phyloP scores from a whole-genome alignment of 306 rosid genomes.

The Begonia masoniana region DNA sequence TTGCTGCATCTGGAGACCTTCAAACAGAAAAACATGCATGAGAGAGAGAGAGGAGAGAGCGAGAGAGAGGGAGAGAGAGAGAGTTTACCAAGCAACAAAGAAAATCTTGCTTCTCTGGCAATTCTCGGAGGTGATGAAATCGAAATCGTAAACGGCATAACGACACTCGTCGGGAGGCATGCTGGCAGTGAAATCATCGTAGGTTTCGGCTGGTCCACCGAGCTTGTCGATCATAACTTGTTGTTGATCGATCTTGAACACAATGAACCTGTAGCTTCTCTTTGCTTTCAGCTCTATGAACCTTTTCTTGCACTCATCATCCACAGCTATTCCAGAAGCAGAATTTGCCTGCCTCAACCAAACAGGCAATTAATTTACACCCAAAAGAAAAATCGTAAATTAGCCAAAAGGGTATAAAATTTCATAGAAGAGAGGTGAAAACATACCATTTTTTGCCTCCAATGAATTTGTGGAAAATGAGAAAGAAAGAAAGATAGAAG shows the following conservation, averaged over 20 bases:
- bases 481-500: constrained; percentile 12
- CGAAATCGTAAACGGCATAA: constrained; percentile 69
- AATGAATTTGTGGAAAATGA: constrained; percentile 12
- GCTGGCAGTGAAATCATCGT: constrained; percentile 52
- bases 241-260: constrained; percentile 57
- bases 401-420: too few relatives aligned
- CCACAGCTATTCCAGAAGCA: constrained; percentile 83
- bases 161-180: constrained; percentile 80
- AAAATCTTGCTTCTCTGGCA: constrained; percentile 93
- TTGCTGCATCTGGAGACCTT: too few relatives aligned
- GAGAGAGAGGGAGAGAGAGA: too few relatives aligned
- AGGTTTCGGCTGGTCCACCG: constrained; percentile 37
- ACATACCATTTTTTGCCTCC: not conserved
- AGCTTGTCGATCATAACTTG: constrained; percentile 55
- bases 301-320: constrained; percentile 69
- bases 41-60: too few relatives aligned
- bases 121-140: constrained; percentile 67
- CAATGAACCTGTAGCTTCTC: constrained; percentile 61
- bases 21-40: too few relatives aligned
- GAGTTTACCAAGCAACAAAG: constrained; percentile 66
- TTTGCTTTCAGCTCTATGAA: constrained; percentile 63
- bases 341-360: constrained; percentile 54
- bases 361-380: not conserved
- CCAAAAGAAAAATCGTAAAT: too few relatives aligned
- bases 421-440: not conserved